phyloP scores from a whole-genome alignment of 2,329 filamentous ascomycete species.

The Aspergillus sp. region DNA sequence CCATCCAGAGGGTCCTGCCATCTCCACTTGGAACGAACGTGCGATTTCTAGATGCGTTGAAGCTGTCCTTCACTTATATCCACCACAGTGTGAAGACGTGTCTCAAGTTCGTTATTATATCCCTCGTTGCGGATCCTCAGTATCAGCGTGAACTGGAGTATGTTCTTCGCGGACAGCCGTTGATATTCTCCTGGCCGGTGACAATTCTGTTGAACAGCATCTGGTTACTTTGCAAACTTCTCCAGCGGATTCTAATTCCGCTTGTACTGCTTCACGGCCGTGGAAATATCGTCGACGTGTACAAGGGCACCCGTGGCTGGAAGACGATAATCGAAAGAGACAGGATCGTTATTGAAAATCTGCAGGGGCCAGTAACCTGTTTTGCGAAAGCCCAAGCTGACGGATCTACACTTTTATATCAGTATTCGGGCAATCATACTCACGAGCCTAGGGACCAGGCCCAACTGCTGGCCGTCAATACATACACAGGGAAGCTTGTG shows the following conservation, averaged over 20 bases:
- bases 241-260: conserved; percentile 46
- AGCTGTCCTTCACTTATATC: conserved; percentile 43
- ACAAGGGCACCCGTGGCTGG: conserved; percentile 38
- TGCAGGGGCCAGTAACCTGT: conserved; percentile 48
- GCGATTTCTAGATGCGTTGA: conserved; percentile 20
- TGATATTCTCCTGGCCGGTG: conserved; percentile 32
- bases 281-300: conserved; percentile 36
- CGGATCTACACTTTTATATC: conserved; percentile 41
- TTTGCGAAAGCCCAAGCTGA: conserved; percentile 42
- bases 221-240: conserved; percentile 47
- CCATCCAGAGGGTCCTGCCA: conserved; percentile 33
- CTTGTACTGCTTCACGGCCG: conserved; percentile 51
- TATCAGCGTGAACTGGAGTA: conserved; percentile 50
- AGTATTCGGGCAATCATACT: conserved; percentile 40
- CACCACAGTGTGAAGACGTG: conserved; percentile 18
- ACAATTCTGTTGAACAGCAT: conserved; percentile 44
- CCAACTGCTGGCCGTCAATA: conserved; percentile 46
- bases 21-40: neutral
- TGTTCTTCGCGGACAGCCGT: conserved; percentile 39
- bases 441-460: conserved; percentile 44
- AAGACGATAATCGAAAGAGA: conserved; percentile 44
- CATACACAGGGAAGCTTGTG: conserved; percentile 47
- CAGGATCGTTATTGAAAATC: conserved; percentile 46
- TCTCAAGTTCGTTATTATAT: conserved; percentile 51
- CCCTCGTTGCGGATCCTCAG: conserved; percentile 52